Evolutionary conservation across 2,329 filamentous ascomycete genomes (phyloP).

Genomic region (Calonectria naviculata): DNA sequence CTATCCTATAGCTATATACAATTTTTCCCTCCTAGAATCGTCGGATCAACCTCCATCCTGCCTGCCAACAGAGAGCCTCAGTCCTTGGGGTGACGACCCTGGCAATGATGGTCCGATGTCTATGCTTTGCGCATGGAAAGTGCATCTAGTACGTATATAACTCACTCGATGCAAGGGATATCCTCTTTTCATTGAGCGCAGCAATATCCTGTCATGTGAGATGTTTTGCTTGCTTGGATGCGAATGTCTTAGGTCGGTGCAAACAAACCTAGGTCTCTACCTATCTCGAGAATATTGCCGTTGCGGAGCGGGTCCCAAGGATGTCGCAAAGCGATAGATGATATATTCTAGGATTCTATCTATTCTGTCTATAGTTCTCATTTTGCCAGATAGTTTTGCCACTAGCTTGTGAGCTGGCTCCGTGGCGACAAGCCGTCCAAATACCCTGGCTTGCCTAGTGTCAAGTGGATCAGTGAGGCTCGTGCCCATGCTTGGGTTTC

Average conservation of each 20-base stretch:
- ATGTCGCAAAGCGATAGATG: background rate
- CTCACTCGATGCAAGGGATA: background rate
- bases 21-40: background rate
- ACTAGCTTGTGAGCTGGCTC: background rate
- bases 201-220: background rate
- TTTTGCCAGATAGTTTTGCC: background rate
- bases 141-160: background rate
- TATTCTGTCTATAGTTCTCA: background rate
- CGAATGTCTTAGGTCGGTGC: background rate
- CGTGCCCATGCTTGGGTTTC: constrained; percentile 2
- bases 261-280: background rate
- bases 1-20: background rate
- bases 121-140: background rate
- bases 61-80: background rate
- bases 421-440: constrained; percentile 1
- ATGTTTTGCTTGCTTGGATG: background rate
- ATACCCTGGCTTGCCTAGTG: background rate
- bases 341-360: constrained; percentile 3
- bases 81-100: background rate
- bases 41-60: background rate
- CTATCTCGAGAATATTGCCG: background rate
- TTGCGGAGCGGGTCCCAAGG: background rate
- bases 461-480: background rate
- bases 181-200: background rate
- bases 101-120: background rate